Conservation (phyloP, 495 filamentous ascomycete species). For the Penicillium daleae region DNA sequence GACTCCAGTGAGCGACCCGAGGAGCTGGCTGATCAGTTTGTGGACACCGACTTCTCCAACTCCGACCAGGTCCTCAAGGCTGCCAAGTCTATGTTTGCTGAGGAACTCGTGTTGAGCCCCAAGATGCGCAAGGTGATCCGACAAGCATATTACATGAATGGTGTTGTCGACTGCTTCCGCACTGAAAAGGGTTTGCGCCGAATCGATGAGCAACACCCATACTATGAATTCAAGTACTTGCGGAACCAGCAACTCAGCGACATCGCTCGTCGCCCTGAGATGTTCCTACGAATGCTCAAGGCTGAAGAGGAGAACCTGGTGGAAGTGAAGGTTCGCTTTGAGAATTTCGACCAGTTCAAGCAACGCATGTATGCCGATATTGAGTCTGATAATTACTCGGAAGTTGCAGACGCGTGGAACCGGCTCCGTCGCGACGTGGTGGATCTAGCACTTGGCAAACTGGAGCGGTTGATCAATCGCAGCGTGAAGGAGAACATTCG, state of each 20-base stretch:
- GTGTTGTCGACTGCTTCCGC: slow-evolving; percentile 79
- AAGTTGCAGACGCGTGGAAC: slow-evolving; percentile 95
- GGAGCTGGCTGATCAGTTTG: slow-evolving; percentile 78
- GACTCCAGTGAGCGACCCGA: slow-evolving; percentile 77
- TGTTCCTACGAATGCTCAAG: slow-evolving; percentile 93
- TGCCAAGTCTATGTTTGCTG: slow-evolving; percentile 84
- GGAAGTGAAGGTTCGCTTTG: slow-evolving; percentile 76
- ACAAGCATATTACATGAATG: slow-evolving; percentile 76
- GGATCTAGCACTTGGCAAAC: slow-evolving; percentile 76
- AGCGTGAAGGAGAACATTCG: slow-evolving; percentile 91
- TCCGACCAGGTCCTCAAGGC: slow-evolving; percentile 74
- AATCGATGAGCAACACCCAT: slow-evolving; percentile 94
- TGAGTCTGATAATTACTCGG: slow-evolving; percentile 90
- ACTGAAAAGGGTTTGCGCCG: slow-evolving; percentile 93
- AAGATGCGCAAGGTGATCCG: slow-evolving; percentile 88
- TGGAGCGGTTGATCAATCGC: slow-evolving; percentile 83
- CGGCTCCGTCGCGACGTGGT: slow-evolving; percentile 79
- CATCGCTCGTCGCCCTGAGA: slow-evolving; percentile 79
- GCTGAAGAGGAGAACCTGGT: slow-evolving; percentile 92
- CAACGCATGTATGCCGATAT: slow-evolving; percentile 78
- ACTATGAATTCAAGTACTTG: slow-evolving; percentile 98
- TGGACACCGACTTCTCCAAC: slow-evolving; percentile 75
- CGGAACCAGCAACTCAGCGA: slow-evolving; percentile 81
- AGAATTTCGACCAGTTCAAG: slow-evolving; percentile 73
- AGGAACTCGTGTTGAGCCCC: slow-evolving; percentile 87